phyloP scores from a whole-genome alignment of 1,284 basidiomycete genomes.

The Tremellales sp. region DNA sequence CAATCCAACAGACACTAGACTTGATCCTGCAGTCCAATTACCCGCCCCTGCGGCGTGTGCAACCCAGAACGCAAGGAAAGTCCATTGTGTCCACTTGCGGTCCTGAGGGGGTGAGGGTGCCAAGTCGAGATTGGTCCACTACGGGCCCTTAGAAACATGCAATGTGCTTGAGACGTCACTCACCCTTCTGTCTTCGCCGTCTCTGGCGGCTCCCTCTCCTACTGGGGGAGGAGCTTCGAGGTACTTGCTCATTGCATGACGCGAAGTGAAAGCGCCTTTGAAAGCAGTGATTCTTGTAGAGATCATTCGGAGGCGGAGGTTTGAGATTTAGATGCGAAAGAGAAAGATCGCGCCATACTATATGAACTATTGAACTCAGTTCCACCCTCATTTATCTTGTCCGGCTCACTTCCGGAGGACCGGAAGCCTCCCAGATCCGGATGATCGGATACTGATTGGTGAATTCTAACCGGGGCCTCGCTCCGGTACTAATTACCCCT shows the following conservation, averaged over 20 bases:
- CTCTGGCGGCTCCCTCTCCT: constrained; percentile 4
- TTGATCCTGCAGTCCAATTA: constrained; percentile 15
- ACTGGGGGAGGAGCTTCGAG: constrained; percentile 11
- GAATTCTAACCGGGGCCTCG: too few species aligned
- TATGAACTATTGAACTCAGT: too few species aligned
- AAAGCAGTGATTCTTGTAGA: too few species aligned
- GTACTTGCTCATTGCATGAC: constrained; percentile 10
- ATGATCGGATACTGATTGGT: too few species aligned
- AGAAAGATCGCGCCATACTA: too few species aligned
- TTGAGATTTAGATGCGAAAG: too few species aligned
- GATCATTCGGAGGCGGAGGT: too few species aligned
- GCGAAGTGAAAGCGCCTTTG: constrained; percentile 9
- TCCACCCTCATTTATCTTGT: too few species aligned
- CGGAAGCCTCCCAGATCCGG: too few species aligned
- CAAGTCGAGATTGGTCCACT: constrained; percentile 22
- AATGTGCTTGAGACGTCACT: background rate
- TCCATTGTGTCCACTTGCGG: constrained; percentile 16
- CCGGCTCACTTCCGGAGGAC: too few species aligned
- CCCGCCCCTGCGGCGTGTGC: constrained; percentile 15
- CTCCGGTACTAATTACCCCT: too few species aligned
- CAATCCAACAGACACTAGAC: constrained; percentile 13
- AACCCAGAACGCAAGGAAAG: constrained; percentile 17
- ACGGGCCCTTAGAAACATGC: background rate
- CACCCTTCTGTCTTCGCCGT: constrained; percentile 5
- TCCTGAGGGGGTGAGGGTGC: constrained; percentile 16